Base-by-base conservation (phyloP, 208 protist species). In the Trypanosoma avium region DNA sequence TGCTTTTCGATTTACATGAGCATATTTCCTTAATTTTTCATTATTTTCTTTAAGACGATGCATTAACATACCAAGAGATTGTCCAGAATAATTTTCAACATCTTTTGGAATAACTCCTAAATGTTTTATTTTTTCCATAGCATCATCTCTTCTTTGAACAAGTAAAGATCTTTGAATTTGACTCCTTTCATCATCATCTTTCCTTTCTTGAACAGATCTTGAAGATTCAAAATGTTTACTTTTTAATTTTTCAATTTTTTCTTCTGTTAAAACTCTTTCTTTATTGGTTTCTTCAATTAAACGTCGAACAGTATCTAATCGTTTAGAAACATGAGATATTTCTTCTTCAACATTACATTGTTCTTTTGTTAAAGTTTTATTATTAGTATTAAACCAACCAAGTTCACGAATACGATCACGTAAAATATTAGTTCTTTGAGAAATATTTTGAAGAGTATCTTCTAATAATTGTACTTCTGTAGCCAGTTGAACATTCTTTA, bases 1-100 rank as follows among this genome's bases (percentile, higher is more conserved):
- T 4, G 98, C 98, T 72, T 99, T 99, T 66, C 98, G 97, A 79
- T 99, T 99, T 8, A 99, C 97, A 63, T 99, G 95, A 35, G 81
- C 77, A 73, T 94, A 96, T 55, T 86, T 87, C 54, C 96, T 90
- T 8, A 99, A 48, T 29, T 90, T 60, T 64, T 92, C 82, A 61
- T 95, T 95, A 10, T 75, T 81, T 24, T 67, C 38, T 52, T 90
- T 87, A 15, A 97, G 67, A 55, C 84, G 66, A 48, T 84, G 75
- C 79, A 97, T 87, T 30, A 98, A 69, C 63, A 90, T 83, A 13
- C 79, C 89, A 19, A 92, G 61, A 0, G 84, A 87, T 48, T 73
- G 61, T 1, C 57, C 67, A 13, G 65, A 42, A 77, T 84, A 94
- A 21, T 49, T 62, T 15, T 77, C 58, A n/a, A 64, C 70, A 22